phyloP scores from a whole-genome alignment of 768 basidiomycete species.

The Boletus pseudopeckii region DNA sequence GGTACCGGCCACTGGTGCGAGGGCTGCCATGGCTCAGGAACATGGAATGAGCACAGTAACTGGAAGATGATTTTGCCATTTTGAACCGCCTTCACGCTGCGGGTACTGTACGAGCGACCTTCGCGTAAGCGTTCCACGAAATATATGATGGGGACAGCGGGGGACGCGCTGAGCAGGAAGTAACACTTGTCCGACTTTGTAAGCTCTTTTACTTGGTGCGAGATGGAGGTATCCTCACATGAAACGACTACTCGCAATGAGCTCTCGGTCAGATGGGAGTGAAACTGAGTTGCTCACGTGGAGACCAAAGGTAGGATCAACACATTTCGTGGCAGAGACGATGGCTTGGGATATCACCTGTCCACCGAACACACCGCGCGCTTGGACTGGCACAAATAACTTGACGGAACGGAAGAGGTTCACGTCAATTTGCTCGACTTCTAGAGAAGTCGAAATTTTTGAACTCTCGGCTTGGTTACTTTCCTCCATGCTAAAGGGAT shows the following conservation, averaged over 20 bases:
- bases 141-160: constrained; percentile 72
- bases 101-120: constrained; percentile 71
- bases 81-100: constrained; percentile 58
- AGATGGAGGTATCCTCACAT: constrained; percentile 44
- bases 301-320: constrained; percentile 58
- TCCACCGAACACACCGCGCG: constrained; percentile 82
- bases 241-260: constrained; percentile 49
- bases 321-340: constrained; percentile 74
- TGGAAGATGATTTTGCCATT: constrained; percentile 53
- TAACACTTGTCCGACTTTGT: constrained; percentile 61
- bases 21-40: constrained; percentile 74
- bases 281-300: constrained; percentile 52
- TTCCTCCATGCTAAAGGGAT: constrained; percentile 29
- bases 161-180: constrained; percentile 73
- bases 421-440: constrained; percentile 74
- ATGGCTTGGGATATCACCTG: constrained; percentile 88
- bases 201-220: neutral
- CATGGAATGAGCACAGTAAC: constrained; percentile 79
- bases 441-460: constrained; percentile 69
- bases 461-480: constrained; percentile 57
- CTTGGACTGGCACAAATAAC: constrained; percentile 56
- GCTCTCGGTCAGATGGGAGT: neutral
- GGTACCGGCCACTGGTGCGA: constrained; percentile 69
- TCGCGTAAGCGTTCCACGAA: constrained; percentile 72
- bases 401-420: constrained; percentile 78